These are phyloP conservation scores for Sanghuangporus weigelae DNA, from an alignment of 1,284 basidiomycete genomes.

Conservation along the genomic window DNA sequence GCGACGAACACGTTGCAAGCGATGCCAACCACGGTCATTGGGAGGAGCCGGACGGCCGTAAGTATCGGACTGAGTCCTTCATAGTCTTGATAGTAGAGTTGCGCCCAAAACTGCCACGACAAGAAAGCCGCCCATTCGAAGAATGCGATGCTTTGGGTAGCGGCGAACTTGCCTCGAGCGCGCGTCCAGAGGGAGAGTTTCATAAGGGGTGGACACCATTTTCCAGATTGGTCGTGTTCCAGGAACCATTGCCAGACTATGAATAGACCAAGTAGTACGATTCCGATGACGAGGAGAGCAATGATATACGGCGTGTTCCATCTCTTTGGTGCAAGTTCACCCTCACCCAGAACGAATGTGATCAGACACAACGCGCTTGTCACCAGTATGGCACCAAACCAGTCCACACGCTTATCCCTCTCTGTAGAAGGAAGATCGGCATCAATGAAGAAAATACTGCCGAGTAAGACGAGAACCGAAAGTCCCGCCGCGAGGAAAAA, in stretches of 20 bases:
- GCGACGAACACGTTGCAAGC: constrained; percentile 68
- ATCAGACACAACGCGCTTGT: constrained; percentile 75
- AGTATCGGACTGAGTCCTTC: constrained; percentile 48
- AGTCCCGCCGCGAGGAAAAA: constrained; percentile 54
- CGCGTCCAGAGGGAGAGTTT: constrained; percentile 63
- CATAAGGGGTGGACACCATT: constrained; percentile 59
- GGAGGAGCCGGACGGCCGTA: constrained; percentile 74
- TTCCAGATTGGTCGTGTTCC: constrained; percentile 30
- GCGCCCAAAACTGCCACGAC: constrained; percentile 51
- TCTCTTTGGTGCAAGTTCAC: constrained; percentile 58
- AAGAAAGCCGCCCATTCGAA: constrained; percentile 65
- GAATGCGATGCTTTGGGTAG: constrained; percentile 64
- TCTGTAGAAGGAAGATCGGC: constrained; percentile 31
- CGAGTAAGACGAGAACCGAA: constrained; percentile 42
- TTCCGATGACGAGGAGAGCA: constrained; percentile 57
- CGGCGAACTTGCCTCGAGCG: constrained; percentile 59
- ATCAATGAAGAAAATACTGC: constrained; percentile 52
- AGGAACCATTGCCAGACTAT: constrained; percentile 67
- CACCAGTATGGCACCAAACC: constrained; percentile 73
- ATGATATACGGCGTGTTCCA: constrained; percentile 72
- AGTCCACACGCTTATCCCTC: constrained; percentile 66
- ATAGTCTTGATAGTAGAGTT: constrained; percentile 69
- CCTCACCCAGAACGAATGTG: constrained; percentile 76
- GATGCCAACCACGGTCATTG: constrained; percentile 68
- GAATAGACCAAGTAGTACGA: constrained; percentile 56